Conservation (phyloP, 1,139 yeast genomes). For the Hyphopichia wangnamkhiaoensis region DNA sequence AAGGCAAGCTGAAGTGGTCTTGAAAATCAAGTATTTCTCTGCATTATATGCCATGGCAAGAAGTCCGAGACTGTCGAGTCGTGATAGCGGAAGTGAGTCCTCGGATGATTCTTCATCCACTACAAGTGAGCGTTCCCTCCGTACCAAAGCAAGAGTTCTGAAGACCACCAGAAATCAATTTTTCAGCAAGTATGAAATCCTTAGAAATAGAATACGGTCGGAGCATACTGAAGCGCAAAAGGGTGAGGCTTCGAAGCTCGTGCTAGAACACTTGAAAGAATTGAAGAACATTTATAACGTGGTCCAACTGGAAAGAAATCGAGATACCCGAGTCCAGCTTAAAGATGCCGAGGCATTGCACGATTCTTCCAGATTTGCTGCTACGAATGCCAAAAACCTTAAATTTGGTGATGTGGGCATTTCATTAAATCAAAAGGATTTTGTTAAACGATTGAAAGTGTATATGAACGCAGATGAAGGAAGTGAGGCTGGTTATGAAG, state of each 20-base stretch:
- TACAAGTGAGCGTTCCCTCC: background rate
- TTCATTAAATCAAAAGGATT: constrained; percentile 49
- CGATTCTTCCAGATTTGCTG: constrained; percentile 43
- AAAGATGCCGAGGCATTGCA: constrained; percentile 44
- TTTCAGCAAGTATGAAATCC: constrained; percentile 24
- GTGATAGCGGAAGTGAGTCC: too few relatives aligned
- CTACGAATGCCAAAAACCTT: constrained; percentile 57
- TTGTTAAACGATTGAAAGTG: constrained; percentile 38
- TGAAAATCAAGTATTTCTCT: too few relatives aligned
- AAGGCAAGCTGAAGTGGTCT: too few relatives aligned
- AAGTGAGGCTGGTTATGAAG: constrained; percentile 12
- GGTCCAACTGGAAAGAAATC: constrained; percentile 31
- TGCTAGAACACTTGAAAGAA: constrained; percentile 28
- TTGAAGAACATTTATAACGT: constrained; percentile 28
- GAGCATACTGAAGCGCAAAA: constrained; percentile 31
- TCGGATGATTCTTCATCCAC: background rate
- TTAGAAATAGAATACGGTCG: constrained; percentile 21
- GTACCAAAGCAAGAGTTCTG: background rate
- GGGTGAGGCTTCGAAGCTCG: constrained; percentile 34
- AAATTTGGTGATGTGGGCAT: constrained; percentile 55
- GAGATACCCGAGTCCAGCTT: constrained; percentile 21
- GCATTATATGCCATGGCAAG: too few relatives aligned
- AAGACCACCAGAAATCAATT: constrained; percentile 18
- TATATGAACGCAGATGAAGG: constrained; percentile 29
- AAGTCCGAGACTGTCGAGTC: too few relatives aligned